Evolutionary conservation across 257 asterid genomes (phyloP).

Genomic region (Solanum ahanhuiri): DNA sequence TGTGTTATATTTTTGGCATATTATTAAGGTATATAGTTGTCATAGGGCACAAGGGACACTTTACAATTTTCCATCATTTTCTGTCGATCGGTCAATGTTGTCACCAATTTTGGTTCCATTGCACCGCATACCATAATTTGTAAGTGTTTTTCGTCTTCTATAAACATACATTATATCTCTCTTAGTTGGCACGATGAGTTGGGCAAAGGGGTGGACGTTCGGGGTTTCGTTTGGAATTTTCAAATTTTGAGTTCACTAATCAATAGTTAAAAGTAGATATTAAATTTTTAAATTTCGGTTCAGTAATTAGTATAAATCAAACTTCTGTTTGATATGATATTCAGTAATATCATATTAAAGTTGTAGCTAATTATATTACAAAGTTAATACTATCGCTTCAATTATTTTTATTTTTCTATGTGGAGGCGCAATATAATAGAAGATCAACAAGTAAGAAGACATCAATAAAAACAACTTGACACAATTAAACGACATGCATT

Average conservation of each 20-base stretch:
- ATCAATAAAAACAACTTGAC: too few species aligned
- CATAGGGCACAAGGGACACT: background rate
- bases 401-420: too few species aligned
- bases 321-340: accelerated
- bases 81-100: background rate
- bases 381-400: too few species aligned
- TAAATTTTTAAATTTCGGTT: too few species aligned
- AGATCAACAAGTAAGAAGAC: too few species aligned
- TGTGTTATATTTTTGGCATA: background rate
- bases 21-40: background rate
- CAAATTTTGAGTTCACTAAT: too few species aligned
- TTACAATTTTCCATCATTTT: background rate
- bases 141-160: background rate
- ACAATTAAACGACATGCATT: too few species aligned
- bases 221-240: too few species aligned
- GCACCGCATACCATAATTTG: background rate
- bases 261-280: too few species aligned
- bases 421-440: too few species aligned
- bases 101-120: background rate
- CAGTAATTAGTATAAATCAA: accelerated
- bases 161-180: background rate
- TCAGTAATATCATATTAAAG: too few species aligned
- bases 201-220: background rate
- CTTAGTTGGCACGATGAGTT: background rate
- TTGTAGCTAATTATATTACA: too few species aligned